Evolutionary conservation across 2,329 filamentous ascomycete genomes (phyloP).

Genomic region (Acarospora socialis): DNA sequence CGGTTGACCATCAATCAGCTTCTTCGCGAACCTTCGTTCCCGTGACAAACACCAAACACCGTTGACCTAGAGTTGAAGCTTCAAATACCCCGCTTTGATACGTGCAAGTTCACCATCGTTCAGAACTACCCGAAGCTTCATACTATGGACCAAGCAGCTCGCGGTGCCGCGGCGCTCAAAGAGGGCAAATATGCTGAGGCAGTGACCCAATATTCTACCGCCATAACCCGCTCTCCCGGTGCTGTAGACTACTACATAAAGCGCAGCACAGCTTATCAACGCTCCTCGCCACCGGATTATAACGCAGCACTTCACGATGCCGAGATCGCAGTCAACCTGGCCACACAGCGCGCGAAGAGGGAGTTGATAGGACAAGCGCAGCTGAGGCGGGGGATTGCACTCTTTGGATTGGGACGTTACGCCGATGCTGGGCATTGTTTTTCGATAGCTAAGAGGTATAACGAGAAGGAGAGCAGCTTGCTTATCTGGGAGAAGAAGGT

Average conservation of each 20-base stretch:
- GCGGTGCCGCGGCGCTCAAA: conserved; percentile 48
- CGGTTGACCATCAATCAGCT: no score
- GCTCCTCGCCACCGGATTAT: conserved; percentile 38
- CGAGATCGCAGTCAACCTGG: conserved; percentile 48
- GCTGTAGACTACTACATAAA: conserved; percentile 70
- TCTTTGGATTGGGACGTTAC: conserved; percentile 55
- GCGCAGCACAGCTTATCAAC: conserved; percentile 64
- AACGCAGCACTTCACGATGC: conserved; percentile 51
- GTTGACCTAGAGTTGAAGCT: no score
- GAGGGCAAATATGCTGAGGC: conserved; percentile 51
- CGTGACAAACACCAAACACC: no score
- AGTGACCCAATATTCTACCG: conserved; percentile 52
- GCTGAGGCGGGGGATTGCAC: conserved; percentile 60
- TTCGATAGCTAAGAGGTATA: conserved; percentile 38
- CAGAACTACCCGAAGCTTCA: neutral
- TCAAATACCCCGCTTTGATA: no score
- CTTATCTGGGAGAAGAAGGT: conserved; percentile 46
- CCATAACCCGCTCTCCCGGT: conserved; percentile 45
- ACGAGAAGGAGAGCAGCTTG: conserved; percentile 37
- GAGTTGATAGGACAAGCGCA: conserved; percentile 70
- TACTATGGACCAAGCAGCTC: conserved; percentile 37
- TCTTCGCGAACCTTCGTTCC: no score
- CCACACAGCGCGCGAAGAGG: conserved; percentile 54
- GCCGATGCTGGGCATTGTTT: conserved; percentile 65
- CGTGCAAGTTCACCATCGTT: no score